These are phyloP conservation scores for Scheffersomyces parashehatae DNA, from an alignment of 1,139 yeast species.

Conservation along the genomic window DNA sequence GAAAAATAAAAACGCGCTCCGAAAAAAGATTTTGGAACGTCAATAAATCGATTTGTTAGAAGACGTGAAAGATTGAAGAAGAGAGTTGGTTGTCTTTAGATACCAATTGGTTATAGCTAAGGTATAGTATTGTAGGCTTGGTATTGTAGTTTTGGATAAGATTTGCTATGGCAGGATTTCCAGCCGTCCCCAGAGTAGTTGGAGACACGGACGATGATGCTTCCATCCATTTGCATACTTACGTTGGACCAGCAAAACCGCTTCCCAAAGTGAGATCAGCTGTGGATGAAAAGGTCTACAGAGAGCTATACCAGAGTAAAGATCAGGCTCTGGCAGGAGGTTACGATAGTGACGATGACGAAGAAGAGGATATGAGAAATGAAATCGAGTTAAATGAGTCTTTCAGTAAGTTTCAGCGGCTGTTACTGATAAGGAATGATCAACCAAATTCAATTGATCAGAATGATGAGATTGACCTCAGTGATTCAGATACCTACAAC, in stretches of 20 bases:
- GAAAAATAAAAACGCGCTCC: too few species aligned
- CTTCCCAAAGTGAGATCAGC: constrained; percentile 15
- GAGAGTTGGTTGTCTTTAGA: too few species aligned
- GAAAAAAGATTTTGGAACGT: too few species aligned
- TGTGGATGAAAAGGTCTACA: constrained; percentile 16
- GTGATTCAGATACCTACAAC: constrained; percentile 11
- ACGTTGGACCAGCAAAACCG: constrained; percentile 43
- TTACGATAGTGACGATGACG: background rate
- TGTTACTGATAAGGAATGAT: too few species aligned
- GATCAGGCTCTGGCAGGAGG: too few species aligned
- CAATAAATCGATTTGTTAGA: too few species aligned
- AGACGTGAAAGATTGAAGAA: too few species aligned
- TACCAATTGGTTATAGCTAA: too few species aligned
- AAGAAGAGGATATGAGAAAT: constrained; percentile 5
- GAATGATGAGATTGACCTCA: constrained; percentile 6
- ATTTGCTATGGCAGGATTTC: constrained; percentile 30
- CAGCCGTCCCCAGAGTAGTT: constrained; percentile 35
- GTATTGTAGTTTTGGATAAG: too few species aligned
- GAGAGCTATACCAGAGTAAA: too few species aligned
- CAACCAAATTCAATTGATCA: constrained; percentile 6
- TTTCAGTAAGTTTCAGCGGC: background rate
- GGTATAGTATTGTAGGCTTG: too few species aligned
- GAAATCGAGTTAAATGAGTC: constrained; percentile 2
- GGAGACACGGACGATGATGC: constrained; percentile 49
- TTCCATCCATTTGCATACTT: constrained; percentile 40